Conservation (phyloP, 2,329 filamentous ascomycete species). For the Penicillium sp. region DNA sequence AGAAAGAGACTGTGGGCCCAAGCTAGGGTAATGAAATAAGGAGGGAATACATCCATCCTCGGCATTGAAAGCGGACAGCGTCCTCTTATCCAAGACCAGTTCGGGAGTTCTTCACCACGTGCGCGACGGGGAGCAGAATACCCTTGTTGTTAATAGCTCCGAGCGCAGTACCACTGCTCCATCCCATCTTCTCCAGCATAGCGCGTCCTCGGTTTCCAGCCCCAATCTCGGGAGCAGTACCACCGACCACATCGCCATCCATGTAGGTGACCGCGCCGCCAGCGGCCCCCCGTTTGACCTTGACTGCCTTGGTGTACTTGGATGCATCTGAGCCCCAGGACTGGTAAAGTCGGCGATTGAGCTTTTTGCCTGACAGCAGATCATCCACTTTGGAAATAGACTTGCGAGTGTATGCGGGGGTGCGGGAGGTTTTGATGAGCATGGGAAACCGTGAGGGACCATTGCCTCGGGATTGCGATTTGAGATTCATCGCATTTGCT, state of each 20-base stretch:
- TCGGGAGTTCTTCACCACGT: slow-evolving; percentile 85
- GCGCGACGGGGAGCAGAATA: slow-evolving; percentile 81
- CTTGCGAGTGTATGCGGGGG: slow-evolving; percentile 64
- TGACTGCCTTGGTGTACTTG: slow-evolving; percentile 25
- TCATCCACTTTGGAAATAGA: slow-evolving; percentile 56
- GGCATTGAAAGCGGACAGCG: background rate
- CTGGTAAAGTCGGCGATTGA: slow-evolving; percentile 37
- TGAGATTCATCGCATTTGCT: slow-evolving; percentile 75
- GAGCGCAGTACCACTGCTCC: slow-evolving; percentile 83
- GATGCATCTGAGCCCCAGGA: slow-evolving; percentile 31
- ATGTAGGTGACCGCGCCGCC: slow-evolving; percentile 65
- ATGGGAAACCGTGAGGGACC: slow-evolving; percentile 76
- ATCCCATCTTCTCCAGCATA: slow-evolving; percentile 97
- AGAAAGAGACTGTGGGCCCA: background rate
- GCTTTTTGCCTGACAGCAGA: slow-evolving; percentile 43
- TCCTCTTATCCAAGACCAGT: slow-evolving; percentile 70
- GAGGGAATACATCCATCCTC: background rate
- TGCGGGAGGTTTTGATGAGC: slow-evolving; percentile 75
- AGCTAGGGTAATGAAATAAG: background rate
- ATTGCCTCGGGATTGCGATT: slow-evolving; percentile 80
- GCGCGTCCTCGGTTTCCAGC: slow-evolving; percentile 80
- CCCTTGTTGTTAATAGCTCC: slow-evolving; percentile 85
- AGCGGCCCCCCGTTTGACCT: slow-evolving; percentile 45
- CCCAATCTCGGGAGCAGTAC: slow-evolving; percentile 81
- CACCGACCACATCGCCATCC: slow-evolving; percentile 89